phyloP scores from a whole-genome alignment of 2,329 filamentous ascomycete species.

The Colletotrichum phormii region DNA sequence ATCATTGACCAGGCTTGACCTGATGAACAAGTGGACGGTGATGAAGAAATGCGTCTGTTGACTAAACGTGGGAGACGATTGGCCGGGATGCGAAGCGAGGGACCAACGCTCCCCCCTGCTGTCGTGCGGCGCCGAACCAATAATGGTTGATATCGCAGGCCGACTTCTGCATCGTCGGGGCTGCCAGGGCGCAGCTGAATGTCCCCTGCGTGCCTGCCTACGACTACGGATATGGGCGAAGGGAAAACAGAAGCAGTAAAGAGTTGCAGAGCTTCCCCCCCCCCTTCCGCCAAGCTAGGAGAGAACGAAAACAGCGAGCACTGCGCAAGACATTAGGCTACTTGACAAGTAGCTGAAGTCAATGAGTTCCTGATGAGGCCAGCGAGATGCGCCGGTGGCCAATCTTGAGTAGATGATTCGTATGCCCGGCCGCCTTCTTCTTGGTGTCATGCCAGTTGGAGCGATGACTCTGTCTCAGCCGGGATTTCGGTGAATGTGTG shows the following conservation, averaged over 20 bases:
- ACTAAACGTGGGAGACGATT: conserved; percentile 23
- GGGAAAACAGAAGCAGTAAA: neutral
- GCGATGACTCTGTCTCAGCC: conserved; percentile 25
- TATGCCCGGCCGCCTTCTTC: neutral
- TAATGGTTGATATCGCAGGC: conserved; percentile 23
- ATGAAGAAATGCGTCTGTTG: conserved; percentile 26
- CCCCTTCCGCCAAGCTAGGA: neutral
- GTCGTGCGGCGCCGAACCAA: conserved; percentile 27
- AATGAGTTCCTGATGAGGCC: neutral
- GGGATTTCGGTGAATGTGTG: conserved; percentile 27
- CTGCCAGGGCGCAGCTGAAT: conserved; percentile 31
- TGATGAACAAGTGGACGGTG: conserved; percentile 8
- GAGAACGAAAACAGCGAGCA: conserved; percentile 5
- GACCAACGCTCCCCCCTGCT: conserved; percentile 3
- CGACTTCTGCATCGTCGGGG: conserved; percentile 28
- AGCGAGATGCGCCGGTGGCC: conserved; percentile 3
- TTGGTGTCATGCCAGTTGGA: neutral
- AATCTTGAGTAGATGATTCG: conserved; percentile 3
- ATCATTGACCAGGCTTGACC: conserved; percentile 15
- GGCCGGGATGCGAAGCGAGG: conserved; percentile 25
- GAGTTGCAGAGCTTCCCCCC: neutral
- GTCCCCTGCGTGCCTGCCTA: conserved; percentile 31
- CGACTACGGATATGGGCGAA: neutral
- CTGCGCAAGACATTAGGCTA: neutral
- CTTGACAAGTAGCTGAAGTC: conserved; percentile 4